These are phyloP conservation scores for Podosphaera fusca DNA, from an alignment of 2,329 filamentous ascomycete species.

Conservation along the genomic window DNA sequence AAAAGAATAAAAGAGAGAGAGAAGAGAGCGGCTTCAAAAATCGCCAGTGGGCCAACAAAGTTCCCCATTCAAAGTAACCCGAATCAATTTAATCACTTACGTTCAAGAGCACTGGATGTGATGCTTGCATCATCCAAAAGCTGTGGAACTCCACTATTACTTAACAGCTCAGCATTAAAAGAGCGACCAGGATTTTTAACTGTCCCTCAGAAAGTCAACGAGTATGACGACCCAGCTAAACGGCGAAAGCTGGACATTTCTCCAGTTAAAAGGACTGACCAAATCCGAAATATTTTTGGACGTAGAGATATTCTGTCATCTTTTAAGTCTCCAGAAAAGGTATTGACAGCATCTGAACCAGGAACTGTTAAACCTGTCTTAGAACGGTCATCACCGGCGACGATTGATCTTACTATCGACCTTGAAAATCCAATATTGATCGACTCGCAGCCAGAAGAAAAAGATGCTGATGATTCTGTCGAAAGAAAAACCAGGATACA, in stretches of 20 bases:
- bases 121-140: constrained; percentile 40
- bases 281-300: constrained; percentile 20
- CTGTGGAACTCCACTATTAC: constrained; percentile 34
- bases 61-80: constrained; percentile 9
- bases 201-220: constrained; percentile 4
- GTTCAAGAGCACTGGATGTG: constrained; percentile 35
- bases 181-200: constrained; percentile 19
- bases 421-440: constrained; percentile 4
- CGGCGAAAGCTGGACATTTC: constrained; percentile 19
- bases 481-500: constrained; percentile 4
- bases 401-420: constrained; percentile 12
- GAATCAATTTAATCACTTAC: constrained; percentile 22
- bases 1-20: constrained; percentile 38
- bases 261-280: constrained; percentile 24
- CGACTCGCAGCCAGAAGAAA: neutral
- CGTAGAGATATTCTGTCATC: constrained; percentile 15
- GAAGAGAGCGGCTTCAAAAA: constrained; percentile 19
- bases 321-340: constrained; percentile 15
- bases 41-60: constrained; percentile 14
- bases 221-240: constrained; percentile 19
- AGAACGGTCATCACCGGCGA: neutral
- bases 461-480: neutral
- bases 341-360: constrained; percentile 10
- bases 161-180: constrained; percentile 42
- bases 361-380: constrained; percentile 5